Evolutionary conservation across 1,284 basidiomycete species (phyloP).

Genomic region (Rhodotorula glutinis): DNA sequence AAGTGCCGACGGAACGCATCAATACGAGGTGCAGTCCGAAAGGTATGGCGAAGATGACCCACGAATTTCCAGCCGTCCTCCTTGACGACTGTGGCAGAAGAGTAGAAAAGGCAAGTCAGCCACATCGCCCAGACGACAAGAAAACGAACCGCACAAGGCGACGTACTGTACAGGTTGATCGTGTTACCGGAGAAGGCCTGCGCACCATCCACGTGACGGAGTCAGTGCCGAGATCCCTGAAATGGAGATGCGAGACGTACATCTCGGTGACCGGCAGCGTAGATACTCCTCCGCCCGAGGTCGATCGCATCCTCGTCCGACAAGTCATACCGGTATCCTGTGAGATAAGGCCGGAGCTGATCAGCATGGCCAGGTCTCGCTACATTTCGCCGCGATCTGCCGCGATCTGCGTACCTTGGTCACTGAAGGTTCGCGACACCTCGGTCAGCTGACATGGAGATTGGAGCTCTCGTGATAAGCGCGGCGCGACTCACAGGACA

Average conservation of each 20-base stretch:
- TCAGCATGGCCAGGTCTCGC: not conserved
- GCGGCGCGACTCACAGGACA: not conserved
- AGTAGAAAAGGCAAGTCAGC: not conserved
- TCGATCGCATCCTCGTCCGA: conserved; percentile 93
- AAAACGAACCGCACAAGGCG: no score
- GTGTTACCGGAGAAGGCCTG: conserved; percentile 87
- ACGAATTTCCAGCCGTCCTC: conserved; percentile 67
- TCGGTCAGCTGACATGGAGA: conserved; percentile 49
- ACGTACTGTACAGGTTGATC: conserved; percentile 59
- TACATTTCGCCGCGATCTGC: not conserved
- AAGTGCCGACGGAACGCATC: no score
- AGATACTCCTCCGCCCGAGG: conserved; percentile 88
- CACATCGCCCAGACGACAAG: no score
- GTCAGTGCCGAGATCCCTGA: not conserved
- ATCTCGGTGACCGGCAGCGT: conserved; percentile 95
- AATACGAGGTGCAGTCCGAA: no score
- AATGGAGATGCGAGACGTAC: conserved; percentile 45
- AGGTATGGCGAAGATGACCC: not conserved
- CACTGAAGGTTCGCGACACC: conserved; percentile 47
- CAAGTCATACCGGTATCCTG: conserved; percentile 80
- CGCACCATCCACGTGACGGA: not conserved
- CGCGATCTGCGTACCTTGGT: conserved; percentile 58
- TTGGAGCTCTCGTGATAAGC: conserved; percentile 52
- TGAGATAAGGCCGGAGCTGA: not conserved
- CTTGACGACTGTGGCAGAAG: conserved; percentile 50